Evolutionary conservation across 1,139 yeast genomes (phyloP).

Genomic region (Geotrichum armillariae): DNA sequence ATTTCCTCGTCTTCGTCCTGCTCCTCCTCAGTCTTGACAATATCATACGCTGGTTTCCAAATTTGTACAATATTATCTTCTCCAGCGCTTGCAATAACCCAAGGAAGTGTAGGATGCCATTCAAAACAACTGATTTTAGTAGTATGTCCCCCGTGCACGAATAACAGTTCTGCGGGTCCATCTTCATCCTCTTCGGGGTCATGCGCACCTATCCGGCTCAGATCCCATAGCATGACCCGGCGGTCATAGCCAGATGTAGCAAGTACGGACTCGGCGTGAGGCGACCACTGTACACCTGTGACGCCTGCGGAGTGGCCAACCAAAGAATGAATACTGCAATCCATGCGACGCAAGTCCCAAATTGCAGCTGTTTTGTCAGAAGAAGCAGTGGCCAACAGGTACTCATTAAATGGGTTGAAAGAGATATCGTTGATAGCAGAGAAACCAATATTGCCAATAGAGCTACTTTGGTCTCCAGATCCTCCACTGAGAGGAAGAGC

Average conservation of each 20-base stretch:
- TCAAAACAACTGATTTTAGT: constrained; percentile 80
- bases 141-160: constrained; percentile 90
- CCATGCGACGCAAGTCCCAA: constrained; percentile 64
- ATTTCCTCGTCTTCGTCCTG: constrained; percentile 40
- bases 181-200: constrained; percentile 36
- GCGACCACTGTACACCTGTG: constrained; percentile 61
- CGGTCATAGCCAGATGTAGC: constrained; percentile 77
- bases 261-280: constrained; percentile 54
- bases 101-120: constrained; percentile 81
- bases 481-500: constrained; percentile 43
- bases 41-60: constrained; percentile 55
- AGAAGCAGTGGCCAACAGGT: constrained; percentile 70
- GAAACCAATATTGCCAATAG: constrained; percentile 31
- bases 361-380: constrained; percentile 55
- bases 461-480: constrained; percentile 57
- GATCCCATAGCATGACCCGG: constrained; percentile 70
- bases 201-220: constrained; percentile 39
- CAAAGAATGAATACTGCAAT: constrained; percentile 23
- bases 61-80: constrained; percentile 87
- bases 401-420: constrained; percentile 56
- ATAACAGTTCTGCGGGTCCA: constrained; percentile 48
- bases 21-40: constrained; percentile 39
- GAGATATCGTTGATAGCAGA: constrained; percentile 65
- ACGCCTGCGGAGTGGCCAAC: constrained; percentile 28
- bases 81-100: constrained; percentile 78